phyloP scores from a whole-genome alignment of 306 rosid genomes.

The Trifolium pratense region DNA sequence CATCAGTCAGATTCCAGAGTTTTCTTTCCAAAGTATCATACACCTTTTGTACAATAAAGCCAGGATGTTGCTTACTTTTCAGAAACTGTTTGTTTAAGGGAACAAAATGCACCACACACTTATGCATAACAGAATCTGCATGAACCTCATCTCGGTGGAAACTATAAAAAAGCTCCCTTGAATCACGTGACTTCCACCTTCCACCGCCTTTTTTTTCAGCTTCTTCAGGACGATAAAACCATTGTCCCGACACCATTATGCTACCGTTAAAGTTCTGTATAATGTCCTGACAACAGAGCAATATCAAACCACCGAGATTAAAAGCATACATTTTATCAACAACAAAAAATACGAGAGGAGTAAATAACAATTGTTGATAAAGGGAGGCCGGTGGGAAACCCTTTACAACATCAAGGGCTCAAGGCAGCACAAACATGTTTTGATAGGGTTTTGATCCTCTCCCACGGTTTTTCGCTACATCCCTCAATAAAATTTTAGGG shows the following conservation, averaged over 20 bases:
- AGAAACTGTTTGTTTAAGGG: constrained; percentile 88
- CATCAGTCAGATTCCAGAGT: constrained; percentile 91
- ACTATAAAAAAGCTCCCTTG: constrained; percentile 93
- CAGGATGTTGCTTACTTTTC: constrained; percentile 83
- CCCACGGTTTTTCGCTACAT: not conserved
- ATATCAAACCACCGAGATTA: constrained; percentile 25
- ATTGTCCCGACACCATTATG: constrained; percentile 82
- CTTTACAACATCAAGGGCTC: constrained; percentile 1
- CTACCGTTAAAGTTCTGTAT: constrained; percentile 57
- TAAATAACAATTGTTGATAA: not conserved
- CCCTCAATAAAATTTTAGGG: not conserved
- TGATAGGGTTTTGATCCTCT: not conserved
- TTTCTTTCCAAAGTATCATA: constrained; percentile 89
- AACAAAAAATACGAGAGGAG: not conserved
- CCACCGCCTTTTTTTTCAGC: constrained; percentile 88
- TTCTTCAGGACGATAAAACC: constrained; percentile 99
- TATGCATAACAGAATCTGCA: constrained; percentile 97
- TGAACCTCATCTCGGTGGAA: constrained; percentile 96
- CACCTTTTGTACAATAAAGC: constrained; percentile 90
- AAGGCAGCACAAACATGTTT: constrained; percentile 27
- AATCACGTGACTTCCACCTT: constrained; percentile 88
- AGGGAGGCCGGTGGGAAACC: not conserved
- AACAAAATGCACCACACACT: constrained; percentile 89
- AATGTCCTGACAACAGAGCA: constrained; percentile 66
- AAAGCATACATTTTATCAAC: constrained; percentile 2